Percentiles rank a stretch among this genome's conserved stretches.
Evolutionary conservation across 1,139 yeast species (phyloP).

Genomic region (Hemisphaericaspora subhashii): DNA sequence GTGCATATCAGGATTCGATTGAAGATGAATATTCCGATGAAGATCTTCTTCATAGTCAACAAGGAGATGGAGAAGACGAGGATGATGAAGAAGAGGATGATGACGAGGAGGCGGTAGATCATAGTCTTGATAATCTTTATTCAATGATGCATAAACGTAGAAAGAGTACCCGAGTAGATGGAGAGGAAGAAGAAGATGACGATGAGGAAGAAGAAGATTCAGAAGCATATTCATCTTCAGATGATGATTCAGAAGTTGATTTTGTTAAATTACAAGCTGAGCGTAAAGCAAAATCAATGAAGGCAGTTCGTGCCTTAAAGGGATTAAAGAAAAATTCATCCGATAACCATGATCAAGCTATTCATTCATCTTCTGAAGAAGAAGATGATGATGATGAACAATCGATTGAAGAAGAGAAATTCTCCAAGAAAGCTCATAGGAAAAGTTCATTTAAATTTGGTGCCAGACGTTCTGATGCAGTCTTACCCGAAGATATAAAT

Average conservation of each 20-base stretch:
- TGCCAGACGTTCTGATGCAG: conserved; percentile 40
- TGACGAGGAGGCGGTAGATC: conserved; percentile 22
- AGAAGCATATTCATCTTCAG: conserved; percentile 41
- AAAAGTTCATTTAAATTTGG: conserved; percentile 32
- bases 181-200: conserved; percentile 27
- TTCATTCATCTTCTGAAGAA: conserved; percentile 6
- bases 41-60: conserved; percentile 24
- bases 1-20: conserved; percentile 24
- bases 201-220: conserved; percentile 38
- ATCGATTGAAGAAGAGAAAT: conserved; percentile 7
- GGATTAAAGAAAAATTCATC: conserved; percentile 14
- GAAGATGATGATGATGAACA: conserved; percentile 12
- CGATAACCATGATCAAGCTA: conserved; percentile 14
- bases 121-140: conserved; percentile 21
- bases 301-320: conserved; percentile 49
- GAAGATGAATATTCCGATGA: conserved; percentile 15
- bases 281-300: conserved; percentile 55
- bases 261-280: conserved; percentile 70
- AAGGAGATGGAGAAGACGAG: conserved; percentile 32
- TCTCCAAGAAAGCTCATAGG: conserved; percentile 9
- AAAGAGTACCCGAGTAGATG: conserved; percentile 20
- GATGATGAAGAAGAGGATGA: conserved; percentile 13
- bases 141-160: conserved; percentile 18
- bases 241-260: conserved; percentile 70
- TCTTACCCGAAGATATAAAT: conserved; percentile 51